Evolutionary conservation across 2,329 filamentous ascomycete species (phyloP).

Genomic region (Fusarium lyarnte): DNA sequence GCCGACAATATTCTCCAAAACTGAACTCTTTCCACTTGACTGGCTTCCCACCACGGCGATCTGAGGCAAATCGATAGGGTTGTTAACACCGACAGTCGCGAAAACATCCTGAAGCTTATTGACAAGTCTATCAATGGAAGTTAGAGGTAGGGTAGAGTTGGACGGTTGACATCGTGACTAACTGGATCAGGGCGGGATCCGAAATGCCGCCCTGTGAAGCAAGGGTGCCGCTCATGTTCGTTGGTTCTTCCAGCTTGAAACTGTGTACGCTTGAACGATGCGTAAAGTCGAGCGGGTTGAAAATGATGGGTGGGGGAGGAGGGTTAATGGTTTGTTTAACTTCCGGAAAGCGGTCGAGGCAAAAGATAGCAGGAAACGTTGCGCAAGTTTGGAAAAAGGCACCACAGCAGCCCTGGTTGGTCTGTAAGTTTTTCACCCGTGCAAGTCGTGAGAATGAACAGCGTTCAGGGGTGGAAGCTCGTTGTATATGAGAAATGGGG

Average conservation of each 20-base stretch:
- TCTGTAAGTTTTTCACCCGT: background rate
- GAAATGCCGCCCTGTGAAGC: slow-evolving; percentile 67
- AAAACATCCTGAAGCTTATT: slow-evolving; percentile 99
- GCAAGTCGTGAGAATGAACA: slow-evolving; percentile 4
- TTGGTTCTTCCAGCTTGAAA: slow-evolving; percentile 10
- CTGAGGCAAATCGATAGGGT: slow-evolving; percentile 98
- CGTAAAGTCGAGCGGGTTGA: slow-evolving; percentile 21
- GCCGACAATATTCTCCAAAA: slow-evolving; percentile 98
- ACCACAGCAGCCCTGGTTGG: background rate
- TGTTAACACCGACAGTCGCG: slow-evolving; percentile 97
- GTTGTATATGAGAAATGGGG: slow-evolving; percentile 37
- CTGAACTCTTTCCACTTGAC: slow-evolving; percentile 99
- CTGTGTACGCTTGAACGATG: slow-evolving; percentile 12
- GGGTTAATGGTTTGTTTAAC: slow-evolving; percentile 23
- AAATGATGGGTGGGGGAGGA: slow-evolving; percentile 18
- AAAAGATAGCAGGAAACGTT: slow-evolving; percentile 23
- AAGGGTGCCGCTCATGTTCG: slow-evolving; percentile 51
- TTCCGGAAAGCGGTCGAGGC: slow-evolving; percentile 36
- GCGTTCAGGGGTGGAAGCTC: slow-evolving; percentile 5
- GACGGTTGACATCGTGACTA: slow-evolving; percentile 38
- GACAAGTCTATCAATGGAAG: slow-evolving; percentile 70
- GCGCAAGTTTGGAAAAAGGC: slow-evolving; percentile 15
- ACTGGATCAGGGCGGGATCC: slow-evolving; percentile 74
- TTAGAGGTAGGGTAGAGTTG: slow-evolving; percentile 33
- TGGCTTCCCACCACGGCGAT: slow-evolving; percentile 98